Percentiles rank a stretch among this genome's conserved stretches.
phyloP scores from a whole-genome alignment of 306 rosid genomes.

The Begonia peltatifolia region DNA sequence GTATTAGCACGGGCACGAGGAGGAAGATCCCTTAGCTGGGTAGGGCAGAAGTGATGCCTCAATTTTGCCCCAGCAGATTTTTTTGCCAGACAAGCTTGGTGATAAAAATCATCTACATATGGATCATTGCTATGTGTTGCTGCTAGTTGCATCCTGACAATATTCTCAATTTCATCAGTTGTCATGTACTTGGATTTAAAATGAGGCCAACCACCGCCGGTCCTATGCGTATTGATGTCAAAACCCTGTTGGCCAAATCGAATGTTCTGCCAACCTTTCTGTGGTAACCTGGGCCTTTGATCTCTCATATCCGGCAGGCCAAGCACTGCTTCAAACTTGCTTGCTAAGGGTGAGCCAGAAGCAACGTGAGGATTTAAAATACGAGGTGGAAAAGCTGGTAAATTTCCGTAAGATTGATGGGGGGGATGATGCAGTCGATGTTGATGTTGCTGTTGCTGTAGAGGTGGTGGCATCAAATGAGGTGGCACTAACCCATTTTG shows the following conservation, averaged over 20 bases:
- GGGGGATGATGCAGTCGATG: constrained; percentile 39
- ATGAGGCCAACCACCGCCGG: constrained; percentile 64
- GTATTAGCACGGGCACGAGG: constrained; percentile 53
- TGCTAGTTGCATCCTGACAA: constrained; percentile 84
- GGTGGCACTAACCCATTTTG: constrained; percentile 43
- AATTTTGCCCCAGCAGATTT: constrained; percentile 64
- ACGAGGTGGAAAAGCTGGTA: constrained; percentile 39
- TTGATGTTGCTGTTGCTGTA: constrained; percentile 30
- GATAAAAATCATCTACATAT: constrained; percentile 90
- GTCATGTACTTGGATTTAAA: constrained; percentile 75
- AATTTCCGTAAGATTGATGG: constrained; percentile 36
- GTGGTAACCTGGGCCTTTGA: constrained; percentile 54
- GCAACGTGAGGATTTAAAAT: constrained; percentile 36
- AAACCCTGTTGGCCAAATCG: constrained; percentile 49
- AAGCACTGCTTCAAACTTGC: constrained; percentile 64
- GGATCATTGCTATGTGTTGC: constrained; percentile 98
- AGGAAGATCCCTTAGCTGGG: constrained; percentile 78
- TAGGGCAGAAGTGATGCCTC: constrained; percentile 89
- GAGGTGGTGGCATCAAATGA: constrained; percentile 29
- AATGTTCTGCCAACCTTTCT: constrained; percentile 39
- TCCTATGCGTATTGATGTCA: constrained; percentile 38
- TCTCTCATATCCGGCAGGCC: constrained; percentile 71
- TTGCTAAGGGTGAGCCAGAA: constrained; percentile 44
- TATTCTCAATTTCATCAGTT: constrained; percentile 76
- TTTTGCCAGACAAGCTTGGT: constrained; percentile 82